Evolutionary conservation across 108 stramenopile species (phyloP), one percentile per base, ranked within the genome.

Genomic region (Fragilariopsis cylindrus): DNA sequence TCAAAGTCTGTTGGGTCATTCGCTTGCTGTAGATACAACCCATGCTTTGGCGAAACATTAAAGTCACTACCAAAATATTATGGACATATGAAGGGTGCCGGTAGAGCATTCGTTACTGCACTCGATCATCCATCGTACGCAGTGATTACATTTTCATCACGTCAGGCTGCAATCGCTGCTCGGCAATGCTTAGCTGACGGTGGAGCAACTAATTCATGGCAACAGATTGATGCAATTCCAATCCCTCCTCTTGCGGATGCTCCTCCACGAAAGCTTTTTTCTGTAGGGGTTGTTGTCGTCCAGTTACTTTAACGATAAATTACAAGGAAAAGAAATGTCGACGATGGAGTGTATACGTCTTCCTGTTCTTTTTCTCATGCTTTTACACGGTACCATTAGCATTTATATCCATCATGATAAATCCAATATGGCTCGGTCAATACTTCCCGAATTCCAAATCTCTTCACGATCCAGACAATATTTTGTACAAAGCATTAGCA

Each of bases 171-270:
- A 2, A 82, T 92, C 40, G 89, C 90, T 8, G 94, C 94, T 0
- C 65, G 94, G 40, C 85, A 92, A 47, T 93, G 88, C 62, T 68
- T 87, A 21, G 80, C 83, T 2, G 94, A 96, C 80, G 92, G 92
- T 12, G 72, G 91, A 50, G 92, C 86, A 30, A 76, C 79, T 12
- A 68, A 78, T 15, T 60, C 88, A 53, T 96, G 94, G 94, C 70
- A 81, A 21, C 79, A 81, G 41, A 71, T 85, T 7, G 79, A 88
- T 41, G 77, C 75, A 39, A 74, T 90, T 13, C 94, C 94, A 9
- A 90, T 96, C 16, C 85, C 94, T 18, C 94, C 94, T 3, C 80
- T 96, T 30, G 91, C 94, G 39, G 94, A 96, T 75, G 92, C 94
- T 55, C 88, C 92, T 11, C 76, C 89, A 19, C 87, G 82, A 42